Base-by-base conservation (phyloP, 129 eudicot genomes). In the Rutidosis leptorrhynchoides region DNA sequence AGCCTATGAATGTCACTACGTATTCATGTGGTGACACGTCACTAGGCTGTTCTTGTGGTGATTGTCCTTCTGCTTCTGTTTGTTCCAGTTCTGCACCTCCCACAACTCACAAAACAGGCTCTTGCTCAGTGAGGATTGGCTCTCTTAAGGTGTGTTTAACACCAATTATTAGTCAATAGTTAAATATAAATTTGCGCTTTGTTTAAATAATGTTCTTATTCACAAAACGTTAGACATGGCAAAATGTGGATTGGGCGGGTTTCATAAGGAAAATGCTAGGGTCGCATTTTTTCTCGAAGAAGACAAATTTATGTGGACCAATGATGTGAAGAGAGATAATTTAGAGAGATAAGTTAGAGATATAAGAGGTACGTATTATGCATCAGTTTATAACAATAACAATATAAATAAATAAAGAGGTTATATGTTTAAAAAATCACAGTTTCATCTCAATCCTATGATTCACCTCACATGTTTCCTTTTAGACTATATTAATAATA, bases 31-130 rank as follows among this genome's bases (percentile, higher is more conserved):
- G 95, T 72, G 99, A 89, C 75, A 86, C 93, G 42, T 89, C 99
- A 45, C 76, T 94, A 67, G 97, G 99, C 62, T 94, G 99, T 81
- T 94, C 99, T 26, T 94, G 99, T 79, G 99, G 99, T 79, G 99
- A 94, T 80, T 94, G 99, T 65, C 93, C 93, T 72, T 77, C 90
- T 10, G 68, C 99, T 58, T 42, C 82, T 64, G 87, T 73, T 32
- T 94, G 99, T 75, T 73, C 95, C 22, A 76, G 59, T 59, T 94
- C 99, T 37, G 84, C 85, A 52, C 80, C 85, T 71, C 76, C 85
- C 25, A 15, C 76, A 24, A 45, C 83, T 75, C 85, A 70, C 8
- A 69, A 65, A 72, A 64, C 72, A 23, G 87, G 78, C 77, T 82
- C 95, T 25, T 94, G 99, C 78, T 81, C 90, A 25, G 86, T 94